Conservation (phyloP, 805 yeast species). For the Yarrowia keelungensis region DNA sequence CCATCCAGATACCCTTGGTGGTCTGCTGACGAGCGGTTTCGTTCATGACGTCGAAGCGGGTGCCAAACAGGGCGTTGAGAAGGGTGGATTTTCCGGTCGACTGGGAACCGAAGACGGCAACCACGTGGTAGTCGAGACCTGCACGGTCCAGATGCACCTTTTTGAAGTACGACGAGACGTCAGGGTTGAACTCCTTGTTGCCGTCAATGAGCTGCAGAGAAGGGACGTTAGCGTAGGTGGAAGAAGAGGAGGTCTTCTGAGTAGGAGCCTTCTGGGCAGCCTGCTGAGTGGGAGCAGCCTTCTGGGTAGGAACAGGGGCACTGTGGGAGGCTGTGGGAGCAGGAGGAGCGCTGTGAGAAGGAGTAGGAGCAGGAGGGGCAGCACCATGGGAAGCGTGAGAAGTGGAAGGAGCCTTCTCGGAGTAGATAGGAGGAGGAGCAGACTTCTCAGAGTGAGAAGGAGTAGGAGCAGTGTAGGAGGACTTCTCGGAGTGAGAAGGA, state of each 20-base stretch:
- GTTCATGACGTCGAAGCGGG: conserved; percentile 92
- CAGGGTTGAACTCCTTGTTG: conserved; percentile 58
- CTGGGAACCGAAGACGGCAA: conserved; percentile 96
- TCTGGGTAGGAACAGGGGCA: background rate
- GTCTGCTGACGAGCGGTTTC: conserved; percentile 87
- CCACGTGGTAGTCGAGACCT: conserved; percentile 83
- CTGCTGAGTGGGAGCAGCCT: background rate
- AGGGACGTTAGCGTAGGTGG: background rate
- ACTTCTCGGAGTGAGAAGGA: too few relatives aligned
- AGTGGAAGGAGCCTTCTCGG: background rate
- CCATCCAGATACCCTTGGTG: conserved; percentile 83
- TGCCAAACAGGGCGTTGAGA: conserved; percentile 82
- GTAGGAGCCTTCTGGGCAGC: background rate
- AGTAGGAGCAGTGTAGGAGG: background rate
- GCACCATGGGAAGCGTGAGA: too few relatives aligned
- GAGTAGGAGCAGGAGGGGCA: too few relatives aligned
- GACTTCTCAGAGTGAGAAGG: background rate
- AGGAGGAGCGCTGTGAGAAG: too few relatives aligned
- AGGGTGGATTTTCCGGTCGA: conserved; percentile 96
- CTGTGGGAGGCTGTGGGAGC: too few relatives aligned
- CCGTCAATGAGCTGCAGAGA: conserved; percentile 72
- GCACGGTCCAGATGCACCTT: conserved; percentile 51
- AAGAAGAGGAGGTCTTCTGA: background rate
- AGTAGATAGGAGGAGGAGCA: background rate
- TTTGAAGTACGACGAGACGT: conserved; percentile 51